A percentile compares a stretch with the other conserved stretches of the same genome.
Evolutionary conservation across 257 asterid genomes (phyloP).

Genomic region (Leptodermis oblonga): DNA sequence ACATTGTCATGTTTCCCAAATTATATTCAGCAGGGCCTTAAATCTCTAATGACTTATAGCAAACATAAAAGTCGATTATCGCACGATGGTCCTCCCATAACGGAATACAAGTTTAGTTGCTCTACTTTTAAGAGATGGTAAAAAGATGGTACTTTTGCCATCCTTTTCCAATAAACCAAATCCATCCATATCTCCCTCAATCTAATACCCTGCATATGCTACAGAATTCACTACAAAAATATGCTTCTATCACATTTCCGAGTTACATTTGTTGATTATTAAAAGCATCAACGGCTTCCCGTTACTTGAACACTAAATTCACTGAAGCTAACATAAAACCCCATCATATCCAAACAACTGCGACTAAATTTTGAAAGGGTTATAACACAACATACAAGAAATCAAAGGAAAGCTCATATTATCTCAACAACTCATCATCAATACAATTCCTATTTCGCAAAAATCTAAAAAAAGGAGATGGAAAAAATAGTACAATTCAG

Average conservation of each 20-base stretch:
- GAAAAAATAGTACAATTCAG: constrained; percentile 55
- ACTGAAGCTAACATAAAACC: background rate
- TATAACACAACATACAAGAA: background rate
- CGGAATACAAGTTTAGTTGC: background rate
- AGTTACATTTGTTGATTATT: background rate
- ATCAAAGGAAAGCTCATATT: too few species aligned
- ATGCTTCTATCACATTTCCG: background rate
- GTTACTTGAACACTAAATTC: background rate
- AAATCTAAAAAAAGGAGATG: too few species aligned
- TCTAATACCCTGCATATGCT: background rate
- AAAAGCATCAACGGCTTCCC: too few species aligned
- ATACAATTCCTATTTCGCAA: background rate
- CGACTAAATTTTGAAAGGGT: background rate
- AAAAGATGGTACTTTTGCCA: too few species aligned
- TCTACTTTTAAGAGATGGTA: too few species aligned
- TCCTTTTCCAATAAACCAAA: background rate
- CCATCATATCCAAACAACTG: background rate
- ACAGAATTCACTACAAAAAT: background rate
- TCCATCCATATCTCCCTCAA: background rate
- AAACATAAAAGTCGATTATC: background rate
- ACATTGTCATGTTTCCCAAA: background rate
- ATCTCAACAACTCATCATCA: too few species aligned
- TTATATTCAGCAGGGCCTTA: background rate
- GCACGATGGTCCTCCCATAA: background rate
- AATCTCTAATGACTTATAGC: background rate